These are phyloP conservation scores for Sclerotinia trifoliorum DNA, from an alignment of 2,329 filamentous ascomycete genomes.

Conservation along the genomic window DNA sequence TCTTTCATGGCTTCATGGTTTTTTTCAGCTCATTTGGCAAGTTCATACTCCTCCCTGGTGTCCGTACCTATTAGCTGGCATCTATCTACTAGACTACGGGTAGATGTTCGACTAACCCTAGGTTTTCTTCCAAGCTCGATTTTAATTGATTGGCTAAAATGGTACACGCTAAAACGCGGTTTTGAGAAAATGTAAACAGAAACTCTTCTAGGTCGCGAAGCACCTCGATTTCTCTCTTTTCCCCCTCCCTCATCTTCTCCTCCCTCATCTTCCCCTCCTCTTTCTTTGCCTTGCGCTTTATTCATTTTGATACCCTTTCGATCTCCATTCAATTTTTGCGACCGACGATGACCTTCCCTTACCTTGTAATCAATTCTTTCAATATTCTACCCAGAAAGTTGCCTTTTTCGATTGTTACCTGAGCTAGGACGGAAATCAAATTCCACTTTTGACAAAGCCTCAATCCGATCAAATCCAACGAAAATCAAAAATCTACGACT, in stretches of 20 bases:
- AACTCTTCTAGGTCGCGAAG: background rate
- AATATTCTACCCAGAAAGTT: background rate
- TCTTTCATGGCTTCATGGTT: background rate
- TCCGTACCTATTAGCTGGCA: no score
- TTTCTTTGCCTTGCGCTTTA: background rate
- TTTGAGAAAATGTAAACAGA: constrained; percentile 12
- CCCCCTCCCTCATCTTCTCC: background rate
- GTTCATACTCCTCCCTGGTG: background rate
- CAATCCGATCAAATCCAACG: background rate
- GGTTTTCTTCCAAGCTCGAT: background rate
- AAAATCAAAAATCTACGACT: constrained; percentile 2
- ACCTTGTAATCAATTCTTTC: background rate
- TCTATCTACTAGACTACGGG: background rate
- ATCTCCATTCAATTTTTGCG: constrained; percentile 16
- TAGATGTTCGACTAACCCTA: no score
- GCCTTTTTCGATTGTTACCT: background rate
- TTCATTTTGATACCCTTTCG: background rate
- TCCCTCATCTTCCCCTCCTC: constrained; percentile 7
- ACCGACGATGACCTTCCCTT: constrained; percentile 7
- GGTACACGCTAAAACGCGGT: constrained; percentile 3
- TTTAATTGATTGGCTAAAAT: background rate
- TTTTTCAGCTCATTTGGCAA: background rate
- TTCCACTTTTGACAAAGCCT: constrained; percentile 7
- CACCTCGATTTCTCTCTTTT: background rate
- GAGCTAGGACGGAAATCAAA: background rate